Evolutionary conservation across 257 asterid genomes (phyloP).

Genomic region (Lantana camara): DNA sequence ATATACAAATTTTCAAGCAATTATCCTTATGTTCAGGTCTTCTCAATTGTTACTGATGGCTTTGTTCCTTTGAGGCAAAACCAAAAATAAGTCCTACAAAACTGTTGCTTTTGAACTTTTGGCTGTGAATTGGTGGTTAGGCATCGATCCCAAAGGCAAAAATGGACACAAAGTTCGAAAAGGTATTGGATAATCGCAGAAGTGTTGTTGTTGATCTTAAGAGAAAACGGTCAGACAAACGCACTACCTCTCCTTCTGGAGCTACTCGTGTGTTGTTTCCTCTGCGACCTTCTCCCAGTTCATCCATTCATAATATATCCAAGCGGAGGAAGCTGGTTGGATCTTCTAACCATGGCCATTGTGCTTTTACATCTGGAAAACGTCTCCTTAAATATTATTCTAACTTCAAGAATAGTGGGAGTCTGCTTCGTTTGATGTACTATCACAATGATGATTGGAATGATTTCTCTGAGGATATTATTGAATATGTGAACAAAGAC

Average conservation of each 20-base stretch:
- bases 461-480: constrained; percentile 65
- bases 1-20: constrained; percentile 3
- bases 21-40: constrained; percentile 37
- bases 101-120: constrained; percentile 38
- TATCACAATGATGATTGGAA: constrained; percentile 70
- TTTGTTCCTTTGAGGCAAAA: constrained; percentile 45
- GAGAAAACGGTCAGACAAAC: constrained; percentile 54
- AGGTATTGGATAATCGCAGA: constrained; percentile 75
- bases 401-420: constrained; percentile 65
- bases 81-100: constrained; percentile 33
- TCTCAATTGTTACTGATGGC: constrained; percentile 40
- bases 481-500: constrained; percentile 54
- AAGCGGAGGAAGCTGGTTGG: constrained; percentile 65
- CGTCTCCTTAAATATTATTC: constrained; percentile 47
- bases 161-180: constrained; percentile 66
- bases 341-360: constrained; percentile 26
- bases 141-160: constrained; percentile 55
- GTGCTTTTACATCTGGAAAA: constrained; percentile 37
- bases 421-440: constrained; percentile 69
- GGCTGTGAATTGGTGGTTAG: constrained; percentile 45
- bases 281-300: constrained; percentile 35
- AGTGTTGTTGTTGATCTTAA: constrained; percentile 53
- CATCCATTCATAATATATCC: constrained; percentile 34
- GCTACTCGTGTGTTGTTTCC: constrained; percentile 45
- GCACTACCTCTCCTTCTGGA: constrained; percentile 42